Evolutionary conservation across 768 basidiomycete species (phyloP), one percentile per base, ranked within the genome.

Genomic region (Glaciozyma antarctica): DNA sequence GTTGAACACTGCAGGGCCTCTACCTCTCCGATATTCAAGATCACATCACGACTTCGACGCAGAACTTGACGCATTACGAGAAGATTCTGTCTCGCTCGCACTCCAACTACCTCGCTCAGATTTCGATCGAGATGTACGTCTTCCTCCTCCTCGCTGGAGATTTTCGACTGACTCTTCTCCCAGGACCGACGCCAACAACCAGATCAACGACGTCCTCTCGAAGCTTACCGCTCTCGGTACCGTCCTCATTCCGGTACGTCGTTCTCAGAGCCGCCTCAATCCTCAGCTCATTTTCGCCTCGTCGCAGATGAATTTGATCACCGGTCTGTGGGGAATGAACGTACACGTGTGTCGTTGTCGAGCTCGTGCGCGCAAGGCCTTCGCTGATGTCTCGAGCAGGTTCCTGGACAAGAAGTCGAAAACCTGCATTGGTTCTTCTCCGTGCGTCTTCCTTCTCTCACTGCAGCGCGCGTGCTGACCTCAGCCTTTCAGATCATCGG

Each of bases 11-110:
- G 21, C 62, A 69, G 68, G 69, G 69, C 3, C 62, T 71, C 24
- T 67, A 71, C 41, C 52, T 67, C 26, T 65, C 68, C 48, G 64
- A 72, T 68, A 63, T 67, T 28, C 71, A 85, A 82, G 95, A 99
- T 77, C 95, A 99, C 79, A 78, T 99, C 77, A 98, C 98, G 77
- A 99, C 95, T 26, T 98, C 98, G 92, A 99, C 95, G 3, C 95
- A 99, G 78, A 98, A 94, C 75, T 76, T 99, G 81, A 99, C 98
- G 76, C 95, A 98, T 78, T 99, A 98, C 80, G 95, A 99, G 76
- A 99, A 98, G 81, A 98, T 99, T 74, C 81, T 99, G 13, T 98
- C 94, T 6, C 86, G 95, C 48, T 97, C 94, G 48, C 95, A 99
- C 77, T 97, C 93, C 45, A 99, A 99, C 76, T 99, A 99, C 78